Evolutionary conservation across 139 green algal genomes (phyloP).

Genomic region (Nannochloris sp.): DNA sequence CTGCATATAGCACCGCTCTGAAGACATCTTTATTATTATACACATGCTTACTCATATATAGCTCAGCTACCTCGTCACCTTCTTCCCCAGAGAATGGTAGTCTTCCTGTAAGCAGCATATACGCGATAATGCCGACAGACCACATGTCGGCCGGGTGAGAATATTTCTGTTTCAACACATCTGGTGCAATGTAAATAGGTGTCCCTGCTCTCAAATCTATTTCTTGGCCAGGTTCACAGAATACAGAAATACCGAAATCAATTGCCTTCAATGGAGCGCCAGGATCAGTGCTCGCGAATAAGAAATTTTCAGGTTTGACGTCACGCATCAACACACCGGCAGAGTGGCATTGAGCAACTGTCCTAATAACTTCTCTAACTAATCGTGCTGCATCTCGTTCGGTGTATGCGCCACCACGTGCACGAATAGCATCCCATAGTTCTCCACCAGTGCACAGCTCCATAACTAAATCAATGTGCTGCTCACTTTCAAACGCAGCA

Average conservation of each 20-base stretch:
- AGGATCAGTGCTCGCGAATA: conserved; percentile 42
- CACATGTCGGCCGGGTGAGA: conserved; percentile 61
- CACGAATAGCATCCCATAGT: conserved; percentile 29
- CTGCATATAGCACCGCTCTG: conserved; percentile 52
- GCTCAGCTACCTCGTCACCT: conserved; percentile 39
- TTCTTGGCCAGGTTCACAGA: conserved; percentile 42
- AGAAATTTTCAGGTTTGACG: conserved; percentile 78
- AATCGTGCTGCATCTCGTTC: conserved; percentile 37
- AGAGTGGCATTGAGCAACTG: conserved; percentile 63
- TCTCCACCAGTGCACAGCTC: conserved; percentile 55
- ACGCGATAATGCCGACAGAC: conserved; percentile 53
- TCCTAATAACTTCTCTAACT: conserved; percentile 45
- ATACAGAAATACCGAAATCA: conserved; percentile 63
- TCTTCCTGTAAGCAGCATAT: conserved; percentile 54
- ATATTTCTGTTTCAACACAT: conserved; percentile 62
- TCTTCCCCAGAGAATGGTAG: conserved; percentile 59
- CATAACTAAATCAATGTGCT: conserved; percentile 65
- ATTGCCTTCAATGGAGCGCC: conserved; percentile 61
- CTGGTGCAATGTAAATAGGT: conserved; percentile 45
- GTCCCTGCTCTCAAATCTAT: conserved; percentile 36
- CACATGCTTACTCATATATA: conserved; percentile 34
- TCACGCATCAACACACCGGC: conserved; percentile 60
- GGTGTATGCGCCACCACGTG: conserved; percentile 30
- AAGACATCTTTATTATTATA: conserved; percentile 51
- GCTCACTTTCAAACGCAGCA: conserved; percentile 57